A percentile compares a stretch with the other conserved stretches of the same genome.
Conservation (phyloP, 257 asterid genomes). For the Ophiorrhiza pumila region DNA sequence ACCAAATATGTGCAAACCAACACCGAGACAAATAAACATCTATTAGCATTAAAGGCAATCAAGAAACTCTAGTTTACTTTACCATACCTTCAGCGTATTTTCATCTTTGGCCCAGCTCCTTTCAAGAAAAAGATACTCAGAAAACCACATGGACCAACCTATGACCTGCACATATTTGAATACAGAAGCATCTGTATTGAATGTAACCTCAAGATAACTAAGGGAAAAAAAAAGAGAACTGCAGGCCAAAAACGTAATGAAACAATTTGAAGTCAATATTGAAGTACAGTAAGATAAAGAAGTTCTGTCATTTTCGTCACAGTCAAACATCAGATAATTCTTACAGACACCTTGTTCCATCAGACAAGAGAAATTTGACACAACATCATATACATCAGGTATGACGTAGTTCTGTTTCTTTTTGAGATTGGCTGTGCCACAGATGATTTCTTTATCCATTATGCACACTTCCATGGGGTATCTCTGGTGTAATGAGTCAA, state of each 20-base stretch:
- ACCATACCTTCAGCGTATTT: slow-evolving; percentile 67
- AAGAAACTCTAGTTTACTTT: neutral
- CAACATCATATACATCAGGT: neutral
- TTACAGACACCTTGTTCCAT: neutral
- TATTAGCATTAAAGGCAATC: neutral
- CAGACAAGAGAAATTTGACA: neutral
- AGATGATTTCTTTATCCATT: neutral
- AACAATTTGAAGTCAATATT: neutral
- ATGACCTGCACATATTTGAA: slow-evolving; percentile 59
- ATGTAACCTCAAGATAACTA: neutral
- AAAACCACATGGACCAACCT: slow-evolving; percentile 99
- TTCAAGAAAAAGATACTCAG: slow-evolving; percentile 93
- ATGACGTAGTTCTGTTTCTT: neutral
- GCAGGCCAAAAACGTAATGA: neutral
- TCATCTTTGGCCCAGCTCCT: slow-evolving; percentile 97
- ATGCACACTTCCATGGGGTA: neutral
- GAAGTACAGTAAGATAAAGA: neutral
- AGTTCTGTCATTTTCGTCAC: neutral
- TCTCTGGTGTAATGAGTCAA: neutral
- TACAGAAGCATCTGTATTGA: slow-evolving; percentile 12
- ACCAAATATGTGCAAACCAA: neutral
- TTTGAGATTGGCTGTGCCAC: neutral
- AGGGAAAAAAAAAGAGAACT: neutral
- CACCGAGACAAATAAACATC: neutral
- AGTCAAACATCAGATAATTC: neutral